phyloP scores from a whole-genome alignment of 495 filamentous ascomycete species.

The Penicillium atrosanguineum region DNA sequence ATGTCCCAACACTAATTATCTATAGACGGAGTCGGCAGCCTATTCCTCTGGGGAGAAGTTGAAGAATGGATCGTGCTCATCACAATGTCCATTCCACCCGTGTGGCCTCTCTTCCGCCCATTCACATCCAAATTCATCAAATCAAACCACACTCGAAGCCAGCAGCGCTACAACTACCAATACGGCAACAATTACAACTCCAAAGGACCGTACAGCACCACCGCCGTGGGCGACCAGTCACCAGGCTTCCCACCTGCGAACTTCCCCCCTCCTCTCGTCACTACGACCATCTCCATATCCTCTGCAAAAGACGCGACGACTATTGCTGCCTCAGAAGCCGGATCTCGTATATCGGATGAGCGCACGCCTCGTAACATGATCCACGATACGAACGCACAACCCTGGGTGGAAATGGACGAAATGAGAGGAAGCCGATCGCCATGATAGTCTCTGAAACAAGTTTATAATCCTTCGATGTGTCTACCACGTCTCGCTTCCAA shows the following conservation, averaged over 20 bases:
- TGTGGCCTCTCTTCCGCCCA: conserved; percentile 27
- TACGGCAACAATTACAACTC: conserved; percentile 7
- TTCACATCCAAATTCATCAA: conserved; percentile 27
- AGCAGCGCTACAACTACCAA: conserved; percentile 7
- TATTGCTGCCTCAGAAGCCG: conserved; percentile 8
- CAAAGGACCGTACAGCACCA: conserved; percentile 11
- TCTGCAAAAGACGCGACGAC: conserved; percentile 8
- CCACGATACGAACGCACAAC: conserved; percentile 1
- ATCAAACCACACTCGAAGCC: conserved; percentile 11
- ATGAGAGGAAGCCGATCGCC: conserved; percentile 3
- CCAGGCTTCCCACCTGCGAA: conserved; percentile 6
- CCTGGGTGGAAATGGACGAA: conserved; percentile 18
- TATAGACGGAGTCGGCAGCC: conserved; percentile 20
- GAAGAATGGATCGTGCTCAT: conserved; percentile 30
- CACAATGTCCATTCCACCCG: conserved; percentile 28
- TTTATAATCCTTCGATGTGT: neutral
- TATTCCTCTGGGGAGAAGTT: conserved; percentile 26
- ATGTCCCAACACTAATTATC: neutral
- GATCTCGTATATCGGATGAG: conserved; percentile 7
- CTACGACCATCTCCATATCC: conserved; percentile 22
- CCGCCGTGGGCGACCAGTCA: conserved; percentile 12
- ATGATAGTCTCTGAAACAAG: neutral
- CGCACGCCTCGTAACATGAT: conserved; percentile 10
- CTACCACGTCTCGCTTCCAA: neutral
- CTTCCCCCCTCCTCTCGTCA: conserved; percentile 13